Conservation (phyloP, 176 grass and related monocot genomes). For the Melocanna baccifera region DNA sequence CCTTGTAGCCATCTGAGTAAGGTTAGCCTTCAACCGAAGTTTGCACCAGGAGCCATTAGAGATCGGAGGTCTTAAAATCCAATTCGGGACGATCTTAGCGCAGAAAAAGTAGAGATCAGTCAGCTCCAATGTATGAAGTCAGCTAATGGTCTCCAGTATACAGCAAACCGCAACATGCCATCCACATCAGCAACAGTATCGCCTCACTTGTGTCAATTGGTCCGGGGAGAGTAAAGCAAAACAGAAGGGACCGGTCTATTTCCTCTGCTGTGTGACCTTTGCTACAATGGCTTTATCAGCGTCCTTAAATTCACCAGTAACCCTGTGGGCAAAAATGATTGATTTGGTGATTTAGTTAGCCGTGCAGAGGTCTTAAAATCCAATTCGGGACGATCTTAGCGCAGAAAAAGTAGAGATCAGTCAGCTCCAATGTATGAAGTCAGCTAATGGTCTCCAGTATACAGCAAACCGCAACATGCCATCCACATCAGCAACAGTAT, state of each 20-base stretch:
- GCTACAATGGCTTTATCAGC: conserved; percentile 12
- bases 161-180: background rate
- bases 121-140: background rate
- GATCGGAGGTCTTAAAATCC: background rate
- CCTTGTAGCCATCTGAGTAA: conserved; percentile 2
- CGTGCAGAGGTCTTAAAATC: background rate
- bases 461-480: background rate
- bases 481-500: conserved; percentile 7
- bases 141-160: background rate
- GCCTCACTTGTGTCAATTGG: background rate
- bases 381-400: background rate
- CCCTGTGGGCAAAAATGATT: conserved; percentile 33
- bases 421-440: background rate
- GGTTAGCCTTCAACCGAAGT: background rate
- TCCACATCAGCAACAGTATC: background rate
- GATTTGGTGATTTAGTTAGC: background rate
- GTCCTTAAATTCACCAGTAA: conserved; percentile 66
- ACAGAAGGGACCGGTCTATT: background rate
- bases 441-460: background rate
- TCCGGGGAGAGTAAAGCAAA: background rate
- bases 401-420: background rate
- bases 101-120: background rate
- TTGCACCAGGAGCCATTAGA: background rate
- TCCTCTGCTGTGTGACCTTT: background rate
- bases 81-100: background rate